Conservation (phyloP, 176 grass and related monocot species). For the Raddia distichophylla region DNA sequence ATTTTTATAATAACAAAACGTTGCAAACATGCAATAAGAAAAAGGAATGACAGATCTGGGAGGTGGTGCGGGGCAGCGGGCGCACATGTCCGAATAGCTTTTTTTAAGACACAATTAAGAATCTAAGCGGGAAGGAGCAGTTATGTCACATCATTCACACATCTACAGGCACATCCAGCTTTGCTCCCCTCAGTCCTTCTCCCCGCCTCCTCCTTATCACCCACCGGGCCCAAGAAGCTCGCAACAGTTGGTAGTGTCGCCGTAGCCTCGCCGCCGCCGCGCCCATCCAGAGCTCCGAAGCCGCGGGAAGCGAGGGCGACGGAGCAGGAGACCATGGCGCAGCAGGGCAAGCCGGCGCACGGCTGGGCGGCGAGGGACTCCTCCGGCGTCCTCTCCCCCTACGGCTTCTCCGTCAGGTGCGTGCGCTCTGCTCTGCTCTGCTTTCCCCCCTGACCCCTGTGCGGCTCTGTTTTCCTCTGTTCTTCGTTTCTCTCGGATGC, state of each 20-base stretch:
- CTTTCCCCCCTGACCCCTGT: background rate
- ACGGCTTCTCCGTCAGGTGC: slow-evolving; percentile 65
- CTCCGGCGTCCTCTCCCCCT: slow-evolving; percentile 63
- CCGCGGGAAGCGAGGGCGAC: background rate
- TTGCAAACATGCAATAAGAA: no score
- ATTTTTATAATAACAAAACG: no score
- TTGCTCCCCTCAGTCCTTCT: background rate
- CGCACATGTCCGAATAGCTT: no score
- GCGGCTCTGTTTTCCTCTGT: background rate
- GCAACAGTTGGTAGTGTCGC: background rate
- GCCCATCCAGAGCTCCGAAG: background rate
- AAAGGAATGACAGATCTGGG: no score
- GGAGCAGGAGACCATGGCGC: slow-evolving; percentile 40
- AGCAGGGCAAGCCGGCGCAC: slow-evolving; percentile 46
- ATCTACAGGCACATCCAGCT: background rate
- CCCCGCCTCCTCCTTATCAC: background rate
- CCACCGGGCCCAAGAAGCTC: background rate
- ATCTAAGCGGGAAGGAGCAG: background rate
- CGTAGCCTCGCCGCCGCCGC: background rate
- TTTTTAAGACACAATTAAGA: no score
- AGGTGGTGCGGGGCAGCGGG: no score
- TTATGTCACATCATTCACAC: slow-evolving; percentile 27
- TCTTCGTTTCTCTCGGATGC: background rate
- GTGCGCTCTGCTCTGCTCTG: background rate
- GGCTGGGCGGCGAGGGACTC: slow-evolving; percentile 73